Evolutionary conservation across 208 protist genomes (phyloP).

Genomic region (Leishmania martiniquensis): DNA sequence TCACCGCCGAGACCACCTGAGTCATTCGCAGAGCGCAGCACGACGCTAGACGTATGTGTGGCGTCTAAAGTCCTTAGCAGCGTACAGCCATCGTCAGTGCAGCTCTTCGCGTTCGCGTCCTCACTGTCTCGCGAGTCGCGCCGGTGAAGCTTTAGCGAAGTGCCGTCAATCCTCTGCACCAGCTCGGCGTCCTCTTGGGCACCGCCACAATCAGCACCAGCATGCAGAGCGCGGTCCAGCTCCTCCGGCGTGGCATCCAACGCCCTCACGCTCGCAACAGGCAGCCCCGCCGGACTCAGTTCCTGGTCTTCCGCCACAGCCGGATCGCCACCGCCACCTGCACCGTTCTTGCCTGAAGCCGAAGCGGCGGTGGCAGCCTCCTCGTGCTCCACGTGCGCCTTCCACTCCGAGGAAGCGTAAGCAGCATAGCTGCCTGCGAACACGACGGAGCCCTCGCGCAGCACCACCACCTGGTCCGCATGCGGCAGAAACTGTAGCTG

Average conservation of each 20-base stretch:
- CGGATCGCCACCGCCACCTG: neutral
- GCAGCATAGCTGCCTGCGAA: constrained; percentile 40
- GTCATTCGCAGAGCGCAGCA: neutral
- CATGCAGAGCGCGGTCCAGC: neutral
- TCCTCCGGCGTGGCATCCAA: neutral
- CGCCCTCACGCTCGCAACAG: neutral
- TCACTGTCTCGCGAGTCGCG: neutral
- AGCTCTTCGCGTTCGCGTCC: neutral
- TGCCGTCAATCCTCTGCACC: neutral
- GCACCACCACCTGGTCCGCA: constrained; percentile 86
- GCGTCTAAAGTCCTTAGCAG: no score
- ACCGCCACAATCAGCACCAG: neutral
- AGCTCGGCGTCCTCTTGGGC: neutral
- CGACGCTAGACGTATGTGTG: neutral
- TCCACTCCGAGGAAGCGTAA: constrained; percentile 38
- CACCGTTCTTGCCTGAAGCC: neutral
- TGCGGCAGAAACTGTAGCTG: constrained; percentile 87
- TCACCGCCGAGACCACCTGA: neutral
- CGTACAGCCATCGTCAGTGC: neutral
- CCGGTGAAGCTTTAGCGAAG: neutral
- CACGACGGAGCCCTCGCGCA: constrained; percentile 58
- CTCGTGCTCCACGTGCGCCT: constrained; percentile 9
- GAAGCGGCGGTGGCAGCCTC: neutral
- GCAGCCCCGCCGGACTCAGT: neutral
- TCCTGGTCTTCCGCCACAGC: constrained; percentile 2